Evolutionary conservation across 768 basidiomycete genomes (phyloP), one percentile per base, ranked within the genome.

Genomic region (Calocybe indica): DNA sequence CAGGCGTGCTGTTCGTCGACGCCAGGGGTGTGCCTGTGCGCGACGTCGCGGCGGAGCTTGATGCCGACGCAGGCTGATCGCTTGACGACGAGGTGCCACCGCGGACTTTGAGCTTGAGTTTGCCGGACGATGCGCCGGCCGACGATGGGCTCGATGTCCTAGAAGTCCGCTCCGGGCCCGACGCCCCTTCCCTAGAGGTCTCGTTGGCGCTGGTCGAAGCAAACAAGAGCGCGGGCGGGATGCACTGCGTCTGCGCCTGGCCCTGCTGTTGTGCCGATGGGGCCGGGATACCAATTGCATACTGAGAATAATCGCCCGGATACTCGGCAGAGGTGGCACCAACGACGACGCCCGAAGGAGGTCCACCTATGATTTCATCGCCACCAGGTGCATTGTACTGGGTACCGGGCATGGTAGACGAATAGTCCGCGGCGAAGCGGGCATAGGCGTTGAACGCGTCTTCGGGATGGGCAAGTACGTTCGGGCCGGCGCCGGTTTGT

Each of bases 401-500:
- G 1, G 82, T 75, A 22, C 79, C 82, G 0, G 83, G 84, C 68
- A 87, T 73, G 9, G 74, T 72, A 0, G 75, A 72, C 0, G 78
- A 78, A 61, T 82, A 87, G 50, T 86, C 83, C 3, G 67, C 64
- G 0, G 72, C 65, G 30, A 85, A 87, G 37, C 80, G 78, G 10
- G 83, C 80, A 53, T 85, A 87, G 1, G 78, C 61, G 58, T 83
- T 85, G 68, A 87, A 86, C 1, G 79, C 79, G 1, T 84, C 81
- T 52, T 76, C 70, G 10, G 69, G 67, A 43, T 65, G 34, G 59
- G 69, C 30, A 64, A 71, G 42, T 43, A 44, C 37, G 43, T 33
- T 47, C n/a, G 36, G 42, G 2, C 46, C 13, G 11, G 43, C 40
- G 22, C 22, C 22, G 22, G 22, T 22, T 22, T 22, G 22, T 22